These are phyloP conservation scores for Hypoxylon sp. DNA, from an alignment of 2,329 filamentous ascomycete species.

Conservation along the genomic window DNA sequence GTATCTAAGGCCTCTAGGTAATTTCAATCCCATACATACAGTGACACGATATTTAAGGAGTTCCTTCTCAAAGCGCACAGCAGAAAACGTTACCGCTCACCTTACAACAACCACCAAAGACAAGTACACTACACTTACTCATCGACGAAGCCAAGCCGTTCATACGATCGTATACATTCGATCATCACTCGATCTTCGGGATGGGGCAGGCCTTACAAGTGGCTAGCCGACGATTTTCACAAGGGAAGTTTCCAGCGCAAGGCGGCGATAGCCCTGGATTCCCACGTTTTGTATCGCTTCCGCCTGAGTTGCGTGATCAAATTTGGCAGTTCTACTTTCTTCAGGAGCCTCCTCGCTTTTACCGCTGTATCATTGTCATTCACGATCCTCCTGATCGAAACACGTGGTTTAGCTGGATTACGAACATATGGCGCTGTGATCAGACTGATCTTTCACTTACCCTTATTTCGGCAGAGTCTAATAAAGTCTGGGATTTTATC, in stretches of 20 bases:
- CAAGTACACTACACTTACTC: not conserved
- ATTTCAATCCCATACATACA: too few relatives aligned
- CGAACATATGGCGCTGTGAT: not conserved
- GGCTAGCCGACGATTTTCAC: not conserved
- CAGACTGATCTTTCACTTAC: not conserved
- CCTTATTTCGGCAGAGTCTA: not conserved
- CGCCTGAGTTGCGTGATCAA: slow-evolving; percentile 15
- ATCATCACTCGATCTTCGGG: not conserved
- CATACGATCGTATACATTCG: not conserved
- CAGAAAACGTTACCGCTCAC: not conserved
- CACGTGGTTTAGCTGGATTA: not conserved
- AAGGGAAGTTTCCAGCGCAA: not conserved
- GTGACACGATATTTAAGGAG: too few relatives aligned
- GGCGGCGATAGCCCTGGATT: not conserved
- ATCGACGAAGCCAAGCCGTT: not conserved
- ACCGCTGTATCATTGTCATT: not conserved
- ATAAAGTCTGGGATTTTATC: not conserved
- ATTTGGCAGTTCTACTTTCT: slow-evolving; percentile 17
- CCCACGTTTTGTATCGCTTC: slow-evolving; percentile 8
- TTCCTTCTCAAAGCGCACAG: too few relatives aligned
- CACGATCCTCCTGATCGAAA: not conserved
- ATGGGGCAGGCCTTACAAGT: slow-evolving; percentile 1
- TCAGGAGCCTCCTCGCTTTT: not conserved
- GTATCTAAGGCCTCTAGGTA: too few relatives aligned
- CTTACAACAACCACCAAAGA: not conserved